Evolutionary conservation across 495 filamentous ascomycete species (phyloP).

Genomic region (Penicillium coffeae): DNA sequence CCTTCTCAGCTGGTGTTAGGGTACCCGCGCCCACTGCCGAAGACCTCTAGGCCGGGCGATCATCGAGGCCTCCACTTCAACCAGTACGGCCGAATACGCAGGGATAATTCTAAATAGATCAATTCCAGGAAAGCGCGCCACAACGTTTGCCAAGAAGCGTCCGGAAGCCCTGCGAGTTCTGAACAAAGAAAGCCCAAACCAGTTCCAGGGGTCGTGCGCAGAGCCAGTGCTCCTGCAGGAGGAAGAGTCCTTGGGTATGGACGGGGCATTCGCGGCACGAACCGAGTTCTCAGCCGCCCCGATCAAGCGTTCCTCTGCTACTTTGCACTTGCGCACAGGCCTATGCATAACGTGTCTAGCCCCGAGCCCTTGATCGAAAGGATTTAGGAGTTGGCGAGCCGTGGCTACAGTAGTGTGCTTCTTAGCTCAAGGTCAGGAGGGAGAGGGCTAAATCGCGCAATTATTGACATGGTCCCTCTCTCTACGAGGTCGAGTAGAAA

Average conservation of each 20-base stretch:
- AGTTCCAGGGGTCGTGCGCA: no score
- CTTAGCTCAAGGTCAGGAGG: neutral
- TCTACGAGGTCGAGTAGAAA: no score
- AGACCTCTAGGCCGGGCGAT: conserved; percentile 1
- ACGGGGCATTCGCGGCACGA: conserved; percentile 14
- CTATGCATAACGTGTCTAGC: no score
- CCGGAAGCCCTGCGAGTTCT: no score
- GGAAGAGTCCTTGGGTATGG: no score
- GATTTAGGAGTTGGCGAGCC: neutral
- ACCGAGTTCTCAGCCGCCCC: conserved; percentile 11
- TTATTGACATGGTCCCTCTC: neutral
- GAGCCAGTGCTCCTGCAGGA: neutral
- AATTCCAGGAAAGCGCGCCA: no score
- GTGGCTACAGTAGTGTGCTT: neutral
- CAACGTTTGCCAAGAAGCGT: neutral
- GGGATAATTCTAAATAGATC: no score
- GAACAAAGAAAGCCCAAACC: no score
- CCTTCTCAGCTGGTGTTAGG: no score
- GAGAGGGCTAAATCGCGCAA: conserved; percentile 1
- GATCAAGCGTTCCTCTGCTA: conserved; percentile 2
- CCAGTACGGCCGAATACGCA: neutral
- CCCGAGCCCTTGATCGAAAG: neutral
- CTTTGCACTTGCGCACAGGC: no score
- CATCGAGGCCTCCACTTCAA: conserved; percentile 4
- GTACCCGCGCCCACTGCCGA: no score